Evolutionary conservation across 2,329 filamentous ascomycete genomes (phyloP).

Genomic region (Fusarium mangiferae): DNA sequence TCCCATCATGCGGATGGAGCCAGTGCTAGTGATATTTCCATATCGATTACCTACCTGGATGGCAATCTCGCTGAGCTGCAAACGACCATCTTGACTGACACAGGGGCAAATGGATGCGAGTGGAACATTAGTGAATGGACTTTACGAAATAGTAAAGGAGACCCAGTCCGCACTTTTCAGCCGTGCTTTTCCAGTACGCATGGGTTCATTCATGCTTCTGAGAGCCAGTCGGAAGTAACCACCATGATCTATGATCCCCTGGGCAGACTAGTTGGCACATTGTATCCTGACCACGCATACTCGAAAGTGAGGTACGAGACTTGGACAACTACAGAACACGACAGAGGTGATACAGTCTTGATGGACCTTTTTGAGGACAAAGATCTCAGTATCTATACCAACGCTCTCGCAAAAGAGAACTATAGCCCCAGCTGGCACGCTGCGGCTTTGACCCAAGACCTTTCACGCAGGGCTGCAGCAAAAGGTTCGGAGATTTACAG

Average conservation of each 20-base stretch:
- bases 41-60: background rate
- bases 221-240: too few species aligned
- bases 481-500: background rate
- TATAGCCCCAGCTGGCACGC: background rate
- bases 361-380: background rate
- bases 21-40: background rate
- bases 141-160: background rate
- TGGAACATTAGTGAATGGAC: background rate
- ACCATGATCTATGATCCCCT: background rate
- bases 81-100: background rate
- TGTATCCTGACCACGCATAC: background rate
- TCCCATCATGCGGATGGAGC: background rate
- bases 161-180: background rate
- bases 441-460: accelerated
- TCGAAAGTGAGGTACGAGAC: background rate
- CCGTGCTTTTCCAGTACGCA: background rate
- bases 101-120: background rate
- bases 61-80: background rate
- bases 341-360: background rate
- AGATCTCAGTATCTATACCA: background rate
- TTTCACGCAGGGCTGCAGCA: background rate
- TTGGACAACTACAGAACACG: background rate
- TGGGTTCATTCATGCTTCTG: background rate
- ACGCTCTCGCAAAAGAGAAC: accelerated
- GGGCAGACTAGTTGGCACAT: background rate